These are phyloP conservation scores for Myxozyma vanderwaltii DNA, from an alignment of 805 yeast species.

Conservation along the genomic window DNA sequence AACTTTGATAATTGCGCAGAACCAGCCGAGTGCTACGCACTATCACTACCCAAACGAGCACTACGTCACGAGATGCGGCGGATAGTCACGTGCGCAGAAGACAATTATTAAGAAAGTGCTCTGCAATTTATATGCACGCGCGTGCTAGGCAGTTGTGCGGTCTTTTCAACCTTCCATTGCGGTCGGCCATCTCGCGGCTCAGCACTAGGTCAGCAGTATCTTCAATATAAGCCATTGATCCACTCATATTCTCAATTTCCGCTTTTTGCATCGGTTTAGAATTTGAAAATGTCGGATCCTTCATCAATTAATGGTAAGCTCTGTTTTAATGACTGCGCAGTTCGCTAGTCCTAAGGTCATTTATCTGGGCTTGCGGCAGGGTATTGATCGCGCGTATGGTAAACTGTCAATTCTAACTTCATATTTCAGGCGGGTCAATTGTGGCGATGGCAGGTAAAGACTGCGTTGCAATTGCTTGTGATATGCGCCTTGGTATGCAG, in stretches of 20 bases:
- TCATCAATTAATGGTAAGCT: slow-evolving; percentile 28
- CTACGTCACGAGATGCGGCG: no score
- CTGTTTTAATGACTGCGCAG: neutral
- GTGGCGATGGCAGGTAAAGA: slow-evolving; percentile 99
- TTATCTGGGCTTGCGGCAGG: neutral
- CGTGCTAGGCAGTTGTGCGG: neutral
- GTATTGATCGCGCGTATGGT: neutral
- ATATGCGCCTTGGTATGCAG: slow-evolving; percentile 89
- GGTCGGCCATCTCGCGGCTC: slow-evolving; percentile 14
- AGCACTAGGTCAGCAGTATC: slow-evolving; percentile 5
- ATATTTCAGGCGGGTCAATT: slow-evolving; percentile 76
- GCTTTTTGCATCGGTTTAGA: neutral
- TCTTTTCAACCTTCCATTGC: slow-evolving; percentile 11
- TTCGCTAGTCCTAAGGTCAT: neutral
- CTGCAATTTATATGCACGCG: neutral
- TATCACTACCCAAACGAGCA: no score
- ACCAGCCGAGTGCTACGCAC: no score
- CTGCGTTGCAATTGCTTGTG: slow-evolving; percentile 97
- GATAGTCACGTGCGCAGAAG: no score
- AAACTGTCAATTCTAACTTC: neutral
- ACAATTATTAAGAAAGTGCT: neutral
- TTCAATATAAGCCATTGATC: neutral
- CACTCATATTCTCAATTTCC: neutral
- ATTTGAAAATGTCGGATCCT: slow-evolving; percentile 26
- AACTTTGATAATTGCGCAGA: no score